Evolutionary conservation across 2,329 filamentous ascomycete species (phyloP).

Genomic region (Corynespora cassiicola): DNA sequence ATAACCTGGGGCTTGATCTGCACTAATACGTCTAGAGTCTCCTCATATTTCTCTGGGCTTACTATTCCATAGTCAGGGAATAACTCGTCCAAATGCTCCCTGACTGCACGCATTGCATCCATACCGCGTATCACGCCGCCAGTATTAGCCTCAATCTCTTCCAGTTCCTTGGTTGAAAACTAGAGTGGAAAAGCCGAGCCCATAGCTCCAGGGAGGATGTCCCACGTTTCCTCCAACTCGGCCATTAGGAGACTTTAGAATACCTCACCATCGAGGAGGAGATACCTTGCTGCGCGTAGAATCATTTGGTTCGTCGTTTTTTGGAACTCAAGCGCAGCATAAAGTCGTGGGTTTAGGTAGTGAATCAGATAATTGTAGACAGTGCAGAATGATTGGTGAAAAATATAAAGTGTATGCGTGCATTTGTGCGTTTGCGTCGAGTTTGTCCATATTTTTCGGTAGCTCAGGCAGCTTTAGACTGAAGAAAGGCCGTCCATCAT

Average conservation of each 20-base stretch:
- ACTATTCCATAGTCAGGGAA: constrained; percentile 34
- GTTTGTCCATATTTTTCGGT: constrained; percentile 25
- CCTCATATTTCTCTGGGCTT: constrained; percentile 29
- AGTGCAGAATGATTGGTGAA: constrained; percentile 34
- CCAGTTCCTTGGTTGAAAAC: constrained; percentile 27
- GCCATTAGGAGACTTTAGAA: constrained; percentile 30
- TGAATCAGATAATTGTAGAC: constrained; percentile 35
- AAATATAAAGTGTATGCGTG: constrained; percentile 30
- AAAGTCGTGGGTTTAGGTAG: constrained; percentile 28
- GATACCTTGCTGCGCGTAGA: constrained; percentile 38
- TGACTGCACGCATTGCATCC: constrained; percentile 31
- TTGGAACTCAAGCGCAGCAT: constrained; percentile 38
- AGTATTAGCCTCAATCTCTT: constrained; percentile 28
- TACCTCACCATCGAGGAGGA: constrained; percentile 44
- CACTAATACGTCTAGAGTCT: constrained; percentile 26
- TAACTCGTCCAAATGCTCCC: constrained; percentile 28
- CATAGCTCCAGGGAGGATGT: constrained; percentile 21
- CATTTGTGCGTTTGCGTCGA: constrained; percentile 24
- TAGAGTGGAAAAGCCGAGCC: constrained; percentile 21
- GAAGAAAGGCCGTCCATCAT: constrained; percentile 34
- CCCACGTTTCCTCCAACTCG: constrained; percentile 34
- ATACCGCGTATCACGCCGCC: constrained; percentile 32
- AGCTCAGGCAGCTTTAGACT: constrained; percentile 35
- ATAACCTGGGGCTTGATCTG: constrained; percentile 34
- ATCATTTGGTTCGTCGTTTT: constrained; percentile 32